These are phyloP conservation scores for Fulvia fulva DNA, from an alignment of 2,329 filamentous ascomycete genomes.

Conservation along the genomic window DNA sequence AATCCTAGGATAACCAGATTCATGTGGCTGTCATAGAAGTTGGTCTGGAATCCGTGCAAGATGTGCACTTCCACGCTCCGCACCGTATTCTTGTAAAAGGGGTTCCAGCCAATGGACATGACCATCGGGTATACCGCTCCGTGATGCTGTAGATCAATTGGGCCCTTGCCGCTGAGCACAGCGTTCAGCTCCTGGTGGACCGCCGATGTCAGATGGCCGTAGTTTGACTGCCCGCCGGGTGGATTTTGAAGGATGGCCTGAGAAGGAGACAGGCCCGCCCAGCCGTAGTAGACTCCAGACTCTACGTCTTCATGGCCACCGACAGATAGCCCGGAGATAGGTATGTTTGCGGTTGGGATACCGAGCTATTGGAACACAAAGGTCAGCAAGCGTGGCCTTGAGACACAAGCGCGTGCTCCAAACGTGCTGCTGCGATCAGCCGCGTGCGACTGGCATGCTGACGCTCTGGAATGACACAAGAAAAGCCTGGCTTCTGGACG, in stretches of 20 bases:
- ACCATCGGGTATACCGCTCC: conserved; percentile 72
- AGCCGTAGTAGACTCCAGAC: conserved; percentile 92
- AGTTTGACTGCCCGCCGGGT: conserved; percentile 19
- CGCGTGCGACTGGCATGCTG: conserved; percentile 9
- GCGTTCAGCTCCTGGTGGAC: conserved; percentile 18
- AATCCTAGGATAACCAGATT: conserved; percentile 79
- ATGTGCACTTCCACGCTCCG: conserved; percentile 66
- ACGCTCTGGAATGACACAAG: conserved; percentile 1
- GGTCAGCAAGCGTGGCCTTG: conserved; percentile 14
- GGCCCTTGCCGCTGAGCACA: conserved; percentile 9
- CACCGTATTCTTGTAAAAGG: conserved; percentile 89
- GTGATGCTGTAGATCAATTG: conserved; percentile 14
- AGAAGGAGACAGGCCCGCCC: conserved; percentile 60
- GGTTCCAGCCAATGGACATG: conserved; percentile 94
- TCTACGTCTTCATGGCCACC: conserved; percentile 58
- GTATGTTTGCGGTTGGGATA: conserved; percentile 91
- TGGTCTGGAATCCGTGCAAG: conserved; percentile 67
- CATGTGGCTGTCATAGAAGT: conserved; percentile 83
- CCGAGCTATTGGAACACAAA: conserved; percentile 60
- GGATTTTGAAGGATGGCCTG: conserved; percentile 25
- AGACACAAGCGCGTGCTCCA: conserved; percentile 6
- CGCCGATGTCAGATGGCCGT: conserved; percentile 24
- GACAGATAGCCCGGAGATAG: conserved; percentile 65
- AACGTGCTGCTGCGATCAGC: conserved; percentile 6
- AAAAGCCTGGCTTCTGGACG: not conserved